Percentiles rank a stretch among this genome's conserved stretches.
These are phyloP conservation scores for Moringa oleifera DNA, from an alignment of 345 rosid species.

Conservation along the genomic window DNA sequence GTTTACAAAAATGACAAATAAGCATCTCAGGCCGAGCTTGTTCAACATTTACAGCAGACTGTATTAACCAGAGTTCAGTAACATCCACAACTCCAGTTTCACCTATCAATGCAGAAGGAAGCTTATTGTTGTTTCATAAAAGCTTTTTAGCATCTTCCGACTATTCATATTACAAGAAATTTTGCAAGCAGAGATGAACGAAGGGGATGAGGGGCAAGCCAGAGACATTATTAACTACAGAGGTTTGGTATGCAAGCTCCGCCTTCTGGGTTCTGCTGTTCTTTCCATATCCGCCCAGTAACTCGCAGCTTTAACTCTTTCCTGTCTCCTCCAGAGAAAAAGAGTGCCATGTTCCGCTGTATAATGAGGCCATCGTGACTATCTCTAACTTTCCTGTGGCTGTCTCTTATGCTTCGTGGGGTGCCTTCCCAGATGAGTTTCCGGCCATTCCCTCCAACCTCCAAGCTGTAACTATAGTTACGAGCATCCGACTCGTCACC, in stretches of 20 bases:
- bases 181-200: conserved; percentile 1
- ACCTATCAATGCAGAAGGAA: conserved; percentile 1
- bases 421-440: conserved; percentile 94
- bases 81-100: conserved; percentile 8
- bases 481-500: conserved; percentile 86
- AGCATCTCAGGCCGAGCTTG: not conserved
- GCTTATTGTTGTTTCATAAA: conserved; percentile 20
- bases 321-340: conserved; percentile 91
- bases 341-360: conserved; percentile 88
- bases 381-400: conserved; percentile 91
- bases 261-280: conserved; percentile 77
- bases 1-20: no score
- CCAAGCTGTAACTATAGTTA: conserved; percentile 87
- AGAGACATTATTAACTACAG: conserved; percentile 38
- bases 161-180: conserved; percentile 14
- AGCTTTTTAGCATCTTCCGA: conserved; percentile 16
- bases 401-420: conserved; percentile 82
- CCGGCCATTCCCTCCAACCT: conserved; percentile 91
- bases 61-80: not conserved
- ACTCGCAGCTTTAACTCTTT: conserved; percentile 89
- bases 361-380: conserved; percentile 87
- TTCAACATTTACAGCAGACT: conserved; percentile 9
- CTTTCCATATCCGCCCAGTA: conserved; percentile 95
- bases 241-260: conserved; percentile 89
- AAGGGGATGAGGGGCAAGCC: not conserved